Conservation (phyloP, 2,329 filamentous ascomycete genomes). For the Ceratocystis eucalypticola region DNA sequence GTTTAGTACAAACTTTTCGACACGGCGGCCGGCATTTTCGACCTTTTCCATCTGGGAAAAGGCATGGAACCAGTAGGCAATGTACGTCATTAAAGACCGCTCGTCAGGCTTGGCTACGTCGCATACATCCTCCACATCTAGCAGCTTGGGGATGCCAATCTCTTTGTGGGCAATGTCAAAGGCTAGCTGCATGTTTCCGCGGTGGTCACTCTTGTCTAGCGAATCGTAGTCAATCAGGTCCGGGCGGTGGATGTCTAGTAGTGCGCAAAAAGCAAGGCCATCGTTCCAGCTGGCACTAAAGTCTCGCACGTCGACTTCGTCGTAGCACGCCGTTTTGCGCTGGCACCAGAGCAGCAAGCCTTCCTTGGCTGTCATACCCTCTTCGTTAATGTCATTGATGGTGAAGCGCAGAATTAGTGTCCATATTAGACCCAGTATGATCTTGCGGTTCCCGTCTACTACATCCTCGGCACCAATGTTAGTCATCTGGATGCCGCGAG, state of each 20-base stretch:
- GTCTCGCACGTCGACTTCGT: constrained; percentile 88
- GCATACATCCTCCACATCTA: constrained; percentile 96
- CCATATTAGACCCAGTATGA: constrained; percentile 95
- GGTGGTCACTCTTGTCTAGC: constrained; percentile 85
- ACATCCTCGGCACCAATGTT: constrained; percentile 98
- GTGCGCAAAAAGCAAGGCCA: constrained; percentile 86
- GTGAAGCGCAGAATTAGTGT: constrained; percentile 95
- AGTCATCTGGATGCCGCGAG: constrained; percentile 85
- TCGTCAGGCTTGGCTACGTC: constrained; percentile 95
- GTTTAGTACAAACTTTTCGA: constrained; percentile 96
- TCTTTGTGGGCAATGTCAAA: constrained; percentile 94
- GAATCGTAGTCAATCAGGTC: constrained; percentile 95
- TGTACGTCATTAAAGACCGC: constrained; percentile 96
- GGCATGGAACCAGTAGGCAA: constrained; percentile 99
- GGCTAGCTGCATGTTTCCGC: constrained; percentile 93
- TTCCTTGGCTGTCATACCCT: constrained; percentile 95
- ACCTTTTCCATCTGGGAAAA: constrained; percentile 99
- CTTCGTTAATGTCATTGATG: constrained; percentile 96
- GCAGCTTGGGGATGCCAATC: constrained; percentile 87
- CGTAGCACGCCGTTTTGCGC: constrained; percentile 95
- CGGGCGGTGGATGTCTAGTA: constrained; percentile 91
- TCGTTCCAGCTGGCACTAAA: constrained; percentile 97
- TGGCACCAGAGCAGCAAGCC: constrained; percentile 94
- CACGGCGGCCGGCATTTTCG: constrained; percentile 86
- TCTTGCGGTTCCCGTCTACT: constrained; percentile 94